phyloP scores from a whole-genome alignment of 768 basidiomycete species.

The Amanita fuliginea region DNA sequence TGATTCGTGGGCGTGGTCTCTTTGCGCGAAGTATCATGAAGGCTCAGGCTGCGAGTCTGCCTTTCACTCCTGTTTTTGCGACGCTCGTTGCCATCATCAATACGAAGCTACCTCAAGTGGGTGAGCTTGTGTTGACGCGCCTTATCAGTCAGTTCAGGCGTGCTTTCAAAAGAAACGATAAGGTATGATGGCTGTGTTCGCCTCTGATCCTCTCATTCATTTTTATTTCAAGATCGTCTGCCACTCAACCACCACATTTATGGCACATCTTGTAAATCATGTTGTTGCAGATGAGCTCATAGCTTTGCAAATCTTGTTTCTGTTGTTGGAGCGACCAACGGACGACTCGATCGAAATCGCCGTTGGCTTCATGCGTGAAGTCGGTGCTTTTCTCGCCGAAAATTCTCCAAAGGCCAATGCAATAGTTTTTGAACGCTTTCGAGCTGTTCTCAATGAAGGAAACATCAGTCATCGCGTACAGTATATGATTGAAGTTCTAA shows the following conservation, averaged over 20 bases:
- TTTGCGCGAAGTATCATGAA: constrained; percentile 96
- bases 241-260: constrained; percentile 85
- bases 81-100: constrained; percentile 92
- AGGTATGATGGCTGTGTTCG: constrained; percentile 39
- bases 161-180: constrained; percentile 95
- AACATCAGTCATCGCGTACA: constrained; percentile 93
- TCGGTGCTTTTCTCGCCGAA: constrained; percentile 89
- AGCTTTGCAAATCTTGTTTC: constrained; percentile 87
- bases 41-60: constrained; percentile 92
- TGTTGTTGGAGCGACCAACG: constrained; percentile 92
- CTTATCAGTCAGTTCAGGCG: constrained; percentile 92
- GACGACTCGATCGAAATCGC: constrained; percentile 99
- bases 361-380: constrained; percentile 95
- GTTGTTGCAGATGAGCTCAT: constrained; percentile 89
- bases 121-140: constrained; percentile 80
- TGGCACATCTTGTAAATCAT: constrained; percentile 90
- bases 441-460: constrained; percentile 92
- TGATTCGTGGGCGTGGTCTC: constrained; percentile 86
- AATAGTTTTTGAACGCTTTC: constrained; percentile 93
- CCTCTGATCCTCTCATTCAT: neutral
- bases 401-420: constrained; percentile 92
- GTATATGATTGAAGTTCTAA: constrained; percentile 99
- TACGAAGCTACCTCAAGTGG: constrained; percentile 93
- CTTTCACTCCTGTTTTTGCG: constrained; percentile 96
- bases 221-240: constrained; percentile 67